phyloP scores from a whole-genome alignment of 805 yeast genomes.

The Zygoascus flipseniorum region DNA sequence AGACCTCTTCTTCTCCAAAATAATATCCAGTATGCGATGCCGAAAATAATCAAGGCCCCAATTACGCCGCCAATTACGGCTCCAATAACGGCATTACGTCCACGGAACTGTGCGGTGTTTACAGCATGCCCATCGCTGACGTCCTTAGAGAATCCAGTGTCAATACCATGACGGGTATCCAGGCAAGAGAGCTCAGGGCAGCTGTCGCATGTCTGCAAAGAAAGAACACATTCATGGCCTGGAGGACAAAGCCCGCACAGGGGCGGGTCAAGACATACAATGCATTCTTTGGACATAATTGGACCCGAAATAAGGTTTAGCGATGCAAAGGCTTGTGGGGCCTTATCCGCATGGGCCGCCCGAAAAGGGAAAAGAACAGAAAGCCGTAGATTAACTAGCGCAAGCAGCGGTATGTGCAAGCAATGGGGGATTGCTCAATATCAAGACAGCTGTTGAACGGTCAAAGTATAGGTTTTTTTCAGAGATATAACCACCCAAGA shows the following conservation, averaged over 20 bases:
- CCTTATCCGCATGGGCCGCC: too few species aligned
- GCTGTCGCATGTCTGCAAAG: constrained; percentile 12
- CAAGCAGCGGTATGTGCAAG: too few species aligned
- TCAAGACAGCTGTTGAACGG: too few species aligned
- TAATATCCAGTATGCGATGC: not conserved
- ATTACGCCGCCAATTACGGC: constrained; percentile 12
- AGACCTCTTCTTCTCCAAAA: not conserved
- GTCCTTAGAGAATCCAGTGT: not conserved
- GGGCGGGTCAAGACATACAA: constrained; percentile 12
- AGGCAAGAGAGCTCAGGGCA: constrained; percentile 13
- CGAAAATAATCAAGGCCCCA: not conserved
- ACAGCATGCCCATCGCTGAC: not conserved
- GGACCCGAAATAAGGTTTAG: not conserved
- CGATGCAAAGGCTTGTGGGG: not conserved
- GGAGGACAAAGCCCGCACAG: constrained; percentile 11
- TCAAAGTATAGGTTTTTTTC: too few species aligned
- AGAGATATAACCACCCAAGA: too few species aligned
- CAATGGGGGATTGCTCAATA: too few species aligned
- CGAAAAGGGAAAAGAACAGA: too few species aligned
- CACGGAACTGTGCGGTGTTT: not conserved
- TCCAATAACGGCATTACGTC: constrained; percentile 10
- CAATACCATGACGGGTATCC: not conserved
- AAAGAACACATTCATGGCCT: constrained; percentile 11
- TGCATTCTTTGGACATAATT: constrained; percentile 3
- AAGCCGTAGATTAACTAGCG: too few species aligned